phyloP scores from a whole-genome alignment of 352 stramenopile species.

The Phytopythium ostracodes region DNA sequence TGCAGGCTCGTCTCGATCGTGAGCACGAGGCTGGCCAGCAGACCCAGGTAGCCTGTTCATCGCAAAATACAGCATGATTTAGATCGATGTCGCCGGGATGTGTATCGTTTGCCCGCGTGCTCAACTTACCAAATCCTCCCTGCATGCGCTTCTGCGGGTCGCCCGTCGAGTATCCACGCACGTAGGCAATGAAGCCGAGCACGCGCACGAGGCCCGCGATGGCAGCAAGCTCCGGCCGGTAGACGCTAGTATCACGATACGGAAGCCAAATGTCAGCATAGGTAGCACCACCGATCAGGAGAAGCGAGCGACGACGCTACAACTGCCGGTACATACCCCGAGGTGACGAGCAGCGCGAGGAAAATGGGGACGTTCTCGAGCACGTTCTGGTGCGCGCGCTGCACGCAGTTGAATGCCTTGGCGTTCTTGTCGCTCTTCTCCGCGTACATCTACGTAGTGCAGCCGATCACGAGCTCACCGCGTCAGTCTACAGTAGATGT shows the following conservation, averaged over 20 bases:
- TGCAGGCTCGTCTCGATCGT: slow-evolving; percentile 24
- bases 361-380: slow-evolving; percentile 85
- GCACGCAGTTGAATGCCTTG: slow-evolving; percentile 89
- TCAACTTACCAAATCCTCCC: slow-evolving; percentile 50
- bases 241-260: slow-evolving; percentile 35
- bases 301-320: neutral
- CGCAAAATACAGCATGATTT: neutral
- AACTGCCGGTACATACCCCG: slow-evolving; percentile 29
- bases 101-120: neutral
- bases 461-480: neutral
- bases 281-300: neutral
- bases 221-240: slow-evolving; percentile 50
- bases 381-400: slow-evolving; percentile 91
- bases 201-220: slow-evolving; percentile 54
- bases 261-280: neutral
- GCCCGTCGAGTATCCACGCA: slow-evolving; percentile 56
- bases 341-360: slow-evolving; percentile 49
- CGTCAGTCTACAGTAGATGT: slow-evolving; percentile 1
- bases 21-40: slow-evolving; percentile 27
- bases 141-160: slow-evolving; percentile 59
- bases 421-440: slow-evolving; percentile 87
- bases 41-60: slow-evolving; percentile 47
- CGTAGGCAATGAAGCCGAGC: slow-evolving; percentile 59
- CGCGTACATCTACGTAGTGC: slow-evolving; percentile 83
- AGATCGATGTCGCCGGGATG: neutral